Base-by-base conservation (phyloP, 805 yeast genomes). In the Metschnikowia gruessii region DNA sequence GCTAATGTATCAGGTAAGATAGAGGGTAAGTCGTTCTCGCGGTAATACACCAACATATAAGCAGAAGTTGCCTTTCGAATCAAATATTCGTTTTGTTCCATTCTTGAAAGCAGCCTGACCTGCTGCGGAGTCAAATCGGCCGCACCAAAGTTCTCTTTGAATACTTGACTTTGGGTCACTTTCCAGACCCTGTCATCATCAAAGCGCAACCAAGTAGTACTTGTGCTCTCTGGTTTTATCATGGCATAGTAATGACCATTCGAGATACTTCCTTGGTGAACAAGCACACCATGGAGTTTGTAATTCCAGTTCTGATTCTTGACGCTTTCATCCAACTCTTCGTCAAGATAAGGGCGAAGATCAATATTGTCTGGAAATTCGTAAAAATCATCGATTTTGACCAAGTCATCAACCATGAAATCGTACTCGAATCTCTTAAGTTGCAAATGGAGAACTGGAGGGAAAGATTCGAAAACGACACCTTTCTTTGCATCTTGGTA, bases 401-500 rank as follows among this genome's bases (percentile, higher is more conserved):
- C 87, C 70, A 92, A 75, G 60, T 82, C 84, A 62, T 92, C 97
- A 49, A 85, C 83, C 73, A 82, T 82, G 62, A 89, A 92, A 67
- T 94, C 97, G 56, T 89, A 94, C 62, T 94, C 98, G 61, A 91
- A 94, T 54, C 99, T 75, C 62, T 94, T 94, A 55, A 94, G 76
- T 66, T 94, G 99, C 46, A 94, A 71, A 65, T 94, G 98, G 49
- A 94, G 72, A 3, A 94, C 97, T 0, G 94, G 89, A 2, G 99
- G 99, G 61, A 94, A 86, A 10, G 81, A 77, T 61, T 86, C 85
- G 63, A 94, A 94, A 0, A 87, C 87, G 9, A 94, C 98, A 57
- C 99, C 99, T 65, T 94, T 94, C 59, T 85, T 85, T 10, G 99
- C 98, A 66, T 90, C 97, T 68, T 94, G 99, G 39, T 89, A 76